Percentiles rank a stretch among this genome's conserved stretches.
Conservation (phyloP, 306 rosid species). For the Cucumis hystrix region DNA sequence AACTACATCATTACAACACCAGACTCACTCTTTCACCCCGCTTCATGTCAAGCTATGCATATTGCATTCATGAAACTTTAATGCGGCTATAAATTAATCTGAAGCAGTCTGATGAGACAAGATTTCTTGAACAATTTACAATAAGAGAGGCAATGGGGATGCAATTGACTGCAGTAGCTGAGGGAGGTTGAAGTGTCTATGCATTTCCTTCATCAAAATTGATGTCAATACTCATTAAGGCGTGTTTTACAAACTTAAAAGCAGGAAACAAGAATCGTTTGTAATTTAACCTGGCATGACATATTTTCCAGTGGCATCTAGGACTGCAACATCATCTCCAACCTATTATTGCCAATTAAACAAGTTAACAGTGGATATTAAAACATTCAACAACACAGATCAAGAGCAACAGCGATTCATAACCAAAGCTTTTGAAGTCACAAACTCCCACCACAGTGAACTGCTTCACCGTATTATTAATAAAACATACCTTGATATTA, state of each 20-base stretch:
- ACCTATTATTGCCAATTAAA: constrained; percentile 35
- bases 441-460: neutral
- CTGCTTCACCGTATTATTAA: neutral
- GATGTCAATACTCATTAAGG: neutral
- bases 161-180: neutral
- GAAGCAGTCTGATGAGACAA: neutral
- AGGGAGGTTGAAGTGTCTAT: neutral
- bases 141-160: neutral
- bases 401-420: neutral
- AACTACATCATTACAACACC: neutral
- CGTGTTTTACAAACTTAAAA: neutral
- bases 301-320: constrained; percentile 86
- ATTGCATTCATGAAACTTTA: neutral
- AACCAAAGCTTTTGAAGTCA: neutral
- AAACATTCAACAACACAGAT: neutral
- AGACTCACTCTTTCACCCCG: neutral
- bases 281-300: constrained; percentile 79
- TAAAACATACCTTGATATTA: constrained; percentile 30
- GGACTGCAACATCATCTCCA: constrained; percentile 61
- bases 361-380: neutral
- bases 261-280: neutral
- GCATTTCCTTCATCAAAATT: neutral
- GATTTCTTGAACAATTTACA: neutral
- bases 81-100: neutral
- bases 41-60: neutral